Evolutionary conservation across 2,329 filamentous ascomycete species (phyloP), one percentile per base, ranked within the genome.

Genomic region (Decorospora gaudefroyi): DNA sequence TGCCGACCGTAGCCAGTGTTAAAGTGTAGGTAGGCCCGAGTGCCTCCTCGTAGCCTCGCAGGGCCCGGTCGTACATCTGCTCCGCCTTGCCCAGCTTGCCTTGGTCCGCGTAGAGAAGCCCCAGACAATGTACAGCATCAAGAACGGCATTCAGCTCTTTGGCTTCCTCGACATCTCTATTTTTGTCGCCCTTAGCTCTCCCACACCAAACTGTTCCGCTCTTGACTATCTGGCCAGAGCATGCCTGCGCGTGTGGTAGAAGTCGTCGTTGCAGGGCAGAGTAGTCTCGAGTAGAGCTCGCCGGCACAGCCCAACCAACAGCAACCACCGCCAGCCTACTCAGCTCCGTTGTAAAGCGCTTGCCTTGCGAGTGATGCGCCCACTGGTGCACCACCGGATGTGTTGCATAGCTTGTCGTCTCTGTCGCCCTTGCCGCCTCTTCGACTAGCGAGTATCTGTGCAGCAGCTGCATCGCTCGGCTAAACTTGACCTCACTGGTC

Each of bases 361-460:
- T 37, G 23, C 53, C 48, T 41, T 50, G 34, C 4, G 10, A 51
- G 51, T 50, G 21, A 35, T 40, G 16, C 19, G 52, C 50, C 58
- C 49, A 58, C 25, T 29, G 37, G 26, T 59, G 54, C 5, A 59
- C 46, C 3, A 62, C 46, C 22, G 49, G 50, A 43, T 62, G 53
- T 17, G 47, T 60, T 28, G 53, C 27, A 27, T 60, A 53, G 47
- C 44, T 49, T 18, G 15, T 25, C 4, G 34, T 42, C 17, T 31
- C 46, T 49, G 15, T 25, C 4, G 34, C 41, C 17, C 29, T 45
- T 49, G 42, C 46, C 29, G 32, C 53, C 19, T 11, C 33, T 46
- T 63, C 47, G 1, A 56, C 45, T 11, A 65, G 49, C 19, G 58
- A 64, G 53, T 65, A 65, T 37, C 42, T 54, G n/a, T 37, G 47